Evolutionary conservation across 345 rosid species (phyloP).

Genomic region (Abelmoschus esculentus): DNA sequence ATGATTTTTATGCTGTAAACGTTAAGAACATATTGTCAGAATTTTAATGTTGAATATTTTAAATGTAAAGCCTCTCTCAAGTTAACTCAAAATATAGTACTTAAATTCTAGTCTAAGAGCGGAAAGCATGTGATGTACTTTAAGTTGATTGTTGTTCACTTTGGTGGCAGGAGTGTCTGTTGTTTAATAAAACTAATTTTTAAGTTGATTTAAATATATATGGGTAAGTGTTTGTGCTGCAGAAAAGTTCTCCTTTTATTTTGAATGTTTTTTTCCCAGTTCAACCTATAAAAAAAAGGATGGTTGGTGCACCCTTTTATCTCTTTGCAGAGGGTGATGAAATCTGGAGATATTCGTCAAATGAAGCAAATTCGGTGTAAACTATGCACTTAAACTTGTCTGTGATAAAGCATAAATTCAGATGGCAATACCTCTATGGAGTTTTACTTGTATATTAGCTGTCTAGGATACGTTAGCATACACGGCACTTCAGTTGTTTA

Average conservation of each 20-base stretch:
- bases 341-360: too few relatives aligned
- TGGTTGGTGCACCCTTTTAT: too few relatives aligned
- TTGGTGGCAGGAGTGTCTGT: neutral
- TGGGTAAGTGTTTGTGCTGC: neutral
- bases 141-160: constrained; percentile 4
- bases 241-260: neutral
- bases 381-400: too few relatives aligned
- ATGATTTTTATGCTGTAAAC: neutral
- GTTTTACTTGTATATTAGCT: too few relatives aligned
- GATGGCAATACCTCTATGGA: too few relatives aligned
- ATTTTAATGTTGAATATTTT: neutral
- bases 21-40: neutral
- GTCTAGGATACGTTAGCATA: too few relatives aligned
- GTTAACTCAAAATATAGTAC: neutral
- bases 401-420: too few relatives aligned
- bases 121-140: neutral
- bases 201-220: neutral
- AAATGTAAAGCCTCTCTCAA: neutral
- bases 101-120: neutral
- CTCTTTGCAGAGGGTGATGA: too few relatives aligned
- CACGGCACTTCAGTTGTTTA: too few relatives aligned
- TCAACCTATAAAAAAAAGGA: neutral
- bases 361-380: too few relatives aligned
- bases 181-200: neutral
- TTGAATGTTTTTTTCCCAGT: neutral